Evolutionary conservation across 2,329 filamentous ascomycete genomes (phyloP).

Genomic region (Epichloe scottii): DNA sequence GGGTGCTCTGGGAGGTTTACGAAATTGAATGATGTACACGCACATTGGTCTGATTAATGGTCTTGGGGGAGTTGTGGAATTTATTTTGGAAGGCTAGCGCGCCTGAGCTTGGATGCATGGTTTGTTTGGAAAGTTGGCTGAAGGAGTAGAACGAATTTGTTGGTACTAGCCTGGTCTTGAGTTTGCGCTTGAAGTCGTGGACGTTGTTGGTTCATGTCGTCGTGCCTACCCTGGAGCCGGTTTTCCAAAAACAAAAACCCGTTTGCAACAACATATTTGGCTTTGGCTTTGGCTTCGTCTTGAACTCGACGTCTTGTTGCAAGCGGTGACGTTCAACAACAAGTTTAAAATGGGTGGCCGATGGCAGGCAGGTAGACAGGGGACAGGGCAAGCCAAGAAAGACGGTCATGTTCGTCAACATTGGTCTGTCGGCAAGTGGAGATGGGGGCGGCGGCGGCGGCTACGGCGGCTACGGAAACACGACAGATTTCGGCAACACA

Average conservation of each 20-base stretch:
- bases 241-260: too few species aligned
- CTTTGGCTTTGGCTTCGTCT: neutral
- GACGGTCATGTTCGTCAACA: too few species aligned
- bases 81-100: slow-evolving; percentile 1
- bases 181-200: neutral
- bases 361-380: too few species aligned
- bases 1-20: neutral
- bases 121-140: neutral
- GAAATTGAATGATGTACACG: slow-evolving; percentile 4
- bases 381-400: too few species aligned
- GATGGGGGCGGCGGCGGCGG: too few species aligned
- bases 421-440: too few species aligned
- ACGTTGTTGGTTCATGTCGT: neutral
- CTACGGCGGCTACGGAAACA: too few species aligned
- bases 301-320: too few species aligned
- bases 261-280: neutral
- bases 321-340: too few species aligned
- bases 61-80: slow-evolving; percentile 1
- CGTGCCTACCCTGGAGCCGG: neutral
- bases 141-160: neutral
- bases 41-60: neutral
- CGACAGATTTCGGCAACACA: too few species aligned
- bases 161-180: neutral
- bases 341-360: too few species aligned
- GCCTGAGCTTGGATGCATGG: neutral